Conservation (phyloP, 2,329 filamentous ascomycete genomes). For the Diaporthe sp. region DNA sequence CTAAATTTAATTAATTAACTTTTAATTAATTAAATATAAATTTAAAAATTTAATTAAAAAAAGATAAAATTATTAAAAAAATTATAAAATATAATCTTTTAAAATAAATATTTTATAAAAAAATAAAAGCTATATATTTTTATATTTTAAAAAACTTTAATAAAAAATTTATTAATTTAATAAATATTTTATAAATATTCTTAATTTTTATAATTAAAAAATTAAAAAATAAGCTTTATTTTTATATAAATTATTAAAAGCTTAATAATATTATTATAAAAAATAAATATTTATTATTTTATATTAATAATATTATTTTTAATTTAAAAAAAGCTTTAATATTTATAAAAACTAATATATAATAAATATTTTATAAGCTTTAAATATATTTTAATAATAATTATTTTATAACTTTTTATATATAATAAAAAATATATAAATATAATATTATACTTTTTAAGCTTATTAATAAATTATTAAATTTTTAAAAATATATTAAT, state of each 20-base stretch:
- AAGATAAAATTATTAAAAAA: too few relatives aligned
- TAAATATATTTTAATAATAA: neutral
- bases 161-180: conserved; percentile 11
- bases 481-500: conserved; percentile 4
- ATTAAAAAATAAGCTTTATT: too few relatives aligned
- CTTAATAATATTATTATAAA: too few relatives aligned
- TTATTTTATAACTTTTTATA: neutral
- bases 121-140: neutral
- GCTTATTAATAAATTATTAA: neutral
- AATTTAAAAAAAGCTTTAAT: too few relatives aligned
- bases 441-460: neutral
- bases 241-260: too few relatives aligned
- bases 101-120: neutral
- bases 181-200: too few relatives aligned
- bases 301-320: too few relatives aligned
- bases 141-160: conserved; percentile 6
- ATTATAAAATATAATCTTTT: neutral
- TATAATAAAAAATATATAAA: neutral
- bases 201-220: too few relatives aligned
- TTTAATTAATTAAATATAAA: too few relatives aligned
- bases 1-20: too few relatives aligned
- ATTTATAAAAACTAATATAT: neutral
- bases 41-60: too few relatives aligned
- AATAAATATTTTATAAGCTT: neutral
- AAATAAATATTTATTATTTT: too few relatives aligned